Evolutionary conservation across 208 protist genomes (phyloP).

Genomic region (Naegleria lovaniensis): DNA sequence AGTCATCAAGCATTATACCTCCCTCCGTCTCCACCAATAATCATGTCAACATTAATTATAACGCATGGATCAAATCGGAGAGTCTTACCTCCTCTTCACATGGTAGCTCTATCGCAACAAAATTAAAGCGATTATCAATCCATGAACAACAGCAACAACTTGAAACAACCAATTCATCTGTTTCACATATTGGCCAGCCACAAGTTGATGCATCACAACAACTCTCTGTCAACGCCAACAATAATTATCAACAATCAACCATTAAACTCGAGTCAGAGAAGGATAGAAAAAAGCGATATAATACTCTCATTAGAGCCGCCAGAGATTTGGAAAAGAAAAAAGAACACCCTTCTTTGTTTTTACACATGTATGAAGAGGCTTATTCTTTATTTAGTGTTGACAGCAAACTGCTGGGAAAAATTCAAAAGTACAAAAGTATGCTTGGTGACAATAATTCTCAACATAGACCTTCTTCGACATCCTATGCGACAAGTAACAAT

Average conservation of each 20-base stretch:
- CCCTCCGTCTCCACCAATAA: too few relatives aligned
- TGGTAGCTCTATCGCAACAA: background rate
- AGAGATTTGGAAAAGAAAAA: conserved; percentile 10
- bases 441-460: background rate
- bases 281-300: background rate
- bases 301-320: background rate
- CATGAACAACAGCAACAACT: background rate
- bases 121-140: background rate
- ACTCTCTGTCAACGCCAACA: too few relatives aligned
- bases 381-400: conserved; percentile 1
- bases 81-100: too few relatives aligned
- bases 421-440: background rate
- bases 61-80: too few relatives aligned
- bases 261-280: background rate
- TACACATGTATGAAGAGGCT: background rate
- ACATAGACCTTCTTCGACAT: background rate
- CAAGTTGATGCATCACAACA: background rate
- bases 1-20: too few relatives aligned
- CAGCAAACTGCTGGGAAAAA: background rate
- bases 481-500: background rate
- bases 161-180: background rate
- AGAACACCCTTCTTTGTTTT: background rate
- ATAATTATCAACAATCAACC: background rate
- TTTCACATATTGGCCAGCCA: background rate
- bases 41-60: too few relatives aligned